phyloP scores from a whole-genome alignment of 2,329 filamentous ascomycete species.

The Clonostachys rhizophaga region DNA sequence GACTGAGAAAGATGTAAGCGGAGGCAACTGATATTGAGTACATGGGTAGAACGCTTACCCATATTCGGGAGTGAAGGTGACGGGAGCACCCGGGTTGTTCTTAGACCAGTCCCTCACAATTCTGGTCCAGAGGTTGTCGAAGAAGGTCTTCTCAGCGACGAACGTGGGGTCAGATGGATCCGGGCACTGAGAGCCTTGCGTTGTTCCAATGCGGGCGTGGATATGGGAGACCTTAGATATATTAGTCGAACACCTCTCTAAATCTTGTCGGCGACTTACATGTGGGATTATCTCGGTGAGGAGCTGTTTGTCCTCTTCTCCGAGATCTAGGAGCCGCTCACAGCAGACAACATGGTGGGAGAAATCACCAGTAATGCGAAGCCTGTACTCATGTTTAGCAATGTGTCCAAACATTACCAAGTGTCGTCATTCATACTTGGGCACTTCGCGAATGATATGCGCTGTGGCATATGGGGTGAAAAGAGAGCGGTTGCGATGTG shows the following conservation, averaged over 20 bases:
- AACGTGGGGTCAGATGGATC: conserved; percentile 22
- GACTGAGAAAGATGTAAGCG: conserved; percentile 4
- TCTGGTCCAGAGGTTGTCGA: conserved; percentile 17
- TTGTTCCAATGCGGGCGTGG: conserved; percentile 25
- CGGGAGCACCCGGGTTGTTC: background rate
- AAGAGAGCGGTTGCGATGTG: conserved; percentile 21
- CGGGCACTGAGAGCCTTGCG: conserved; percentile 26
- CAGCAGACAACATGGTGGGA: conserved; percentile 15
- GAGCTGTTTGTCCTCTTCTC: conserved; percentile 10
- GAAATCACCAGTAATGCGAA: conserved; percentile 15
- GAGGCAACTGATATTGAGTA: too few species aligned
- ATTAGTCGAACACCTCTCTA: background rate
- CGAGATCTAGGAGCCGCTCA: conserved; percentile 10
- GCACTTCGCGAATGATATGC: conserved; percentile 18
- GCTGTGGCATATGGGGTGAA: conserved; percentile 20
- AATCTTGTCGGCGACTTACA: conserved; percentile 8
- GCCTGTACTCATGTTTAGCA: conserved; percentile 2
- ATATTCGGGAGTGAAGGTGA: conserved; percentile 2
- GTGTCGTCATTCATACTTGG: conserved; percentile 12
- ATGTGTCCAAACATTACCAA: background rate
- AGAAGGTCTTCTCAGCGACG: conserved; percentile 17
- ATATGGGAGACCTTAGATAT: conserved; percentile 21
- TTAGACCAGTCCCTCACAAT: conserved; percentile 5
- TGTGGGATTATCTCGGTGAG: conserved; percentile 16
- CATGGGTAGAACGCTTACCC: background rate